These are phyloP conservation scores for Colletotrichum graminicola DNA, from an alignment of 2,329 filamentous ascomycete genomes.

Conservation along the genomic window DNA sequence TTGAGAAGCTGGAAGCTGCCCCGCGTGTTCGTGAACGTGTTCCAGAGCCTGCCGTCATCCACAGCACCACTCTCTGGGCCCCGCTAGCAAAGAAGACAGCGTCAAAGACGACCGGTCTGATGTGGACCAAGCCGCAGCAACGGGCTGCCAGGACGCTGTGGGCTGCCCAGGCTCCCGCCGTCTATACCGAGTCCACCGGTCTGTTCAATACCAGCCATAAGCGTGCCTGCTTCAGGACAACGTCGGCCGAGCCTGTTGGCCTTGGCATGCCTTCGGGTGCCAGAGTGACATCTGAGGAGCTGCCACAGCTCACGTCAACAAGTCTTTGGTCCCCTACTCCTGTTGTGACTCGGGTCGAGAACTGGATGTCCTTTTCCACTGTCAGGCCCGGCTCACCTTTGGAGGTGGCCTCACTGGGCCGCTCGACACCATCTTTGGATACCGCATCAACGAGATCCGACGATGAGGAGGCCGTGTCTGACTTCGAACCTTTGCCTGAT, in stretches of 20 bases:
- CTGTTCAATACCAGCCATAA: conserved; percentile 44
- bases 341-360: conserved; percentile 18
- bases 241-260: conserved; percentile 39
- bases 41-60: conserved; percentile 49
- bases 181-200: conserved; percentile 37
- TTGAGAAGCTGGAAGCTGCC: conserved; percentile 45
- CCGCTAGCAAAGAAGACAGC: conserved; percentile 3
- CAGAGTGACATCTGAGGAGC: conserved; percentile 47
- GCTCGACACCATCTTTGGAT: conserved; percentile 32
- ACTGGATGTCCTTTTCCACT: conserved; percentile 43
- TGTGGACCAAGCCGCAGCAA: conserved; percentile 40
- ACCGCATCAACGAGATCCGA: conserved; percentile 30
- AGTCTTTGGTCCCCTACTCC: conserved; percentile 50
- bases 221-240: conserved; percentile 43
- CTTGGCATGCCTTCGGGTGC: conserved; percentile 29
- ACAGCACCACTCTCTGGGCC: conserved; percentile 55
- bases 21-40: conserved; percentile 48
- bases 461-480: conserved; percentile 24
- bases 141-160: conserved; percentile 37
- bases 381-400: conserved; percentile 13
- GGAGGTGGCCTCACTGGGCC: conserved; percentile 19
- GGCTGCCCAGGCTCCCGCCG: conserved; percentile 23
- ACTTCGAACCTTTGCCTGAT: conserved; percentile 32
- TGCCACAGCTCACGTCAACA: conserved; percentile 50
- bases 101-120: neutral